Evolutionary conservation across 768 basidiomycete genomes (phyloP).

Genomic region (Glaciozyma martinii): DNA sequence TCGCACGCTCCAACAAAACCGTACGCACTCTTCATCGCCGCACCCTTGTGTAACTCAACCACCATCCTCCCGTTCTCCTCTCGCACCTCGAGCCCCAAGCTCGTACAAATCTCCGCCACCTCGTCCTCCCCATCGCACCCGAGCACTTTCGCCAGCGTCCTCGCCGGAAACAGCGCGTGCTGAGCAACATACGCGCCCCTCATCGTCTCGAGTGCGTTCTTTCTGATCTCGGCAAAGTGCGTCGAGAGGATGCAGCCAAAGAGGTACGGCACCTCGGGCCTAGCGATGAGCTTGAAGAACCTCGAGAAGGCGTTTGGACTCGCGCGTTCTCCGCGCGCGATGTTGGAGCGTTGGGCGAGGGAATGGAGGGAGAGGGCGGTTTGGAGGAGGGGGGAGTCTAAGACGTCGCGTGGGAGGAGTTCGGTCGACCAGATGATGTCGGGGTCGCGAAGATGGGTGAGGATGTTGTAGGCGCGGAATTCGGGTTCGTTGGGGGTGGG

Average conservation of each 20-base stretch:
- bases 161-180: conserved; percentile 36
- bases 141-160: conserved; percentile 38
- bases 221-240: conserved; percentile 57
- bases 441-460: conserved; percentile 78
- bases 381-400: conserved; percentile 65
- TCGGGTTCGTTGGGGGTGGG: conserved; percentile 68
- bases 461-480: conserved; percentile 89
- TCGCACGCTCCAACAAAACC: too few relatives aligned
- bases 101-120: conserved; percentile 36
- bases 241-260: conserved; percentile 79
- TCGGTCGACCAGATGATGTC: conserved; percentile 37
- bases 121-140: conserved; percentile 40
- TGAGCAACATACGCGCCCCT: conserved; percentile 50
- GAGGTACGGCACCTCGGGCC: conserved; percentile 67
- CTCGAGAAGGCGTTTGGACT: conserved; percentile 47
- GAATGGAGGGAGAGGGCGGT: conserved; percentile 70
- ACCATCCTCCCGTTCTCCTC: conserved; percentile 17
- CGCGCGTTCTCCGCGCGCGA: conserved; percentile 36
- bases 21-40: conserved; percentile 24
- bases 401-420: conserved; percentile 49
- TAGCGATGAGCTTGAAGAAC: conserved; percentile 62
- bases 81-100: conserved; percentile 33
- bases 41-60: conserved; percentile 28
- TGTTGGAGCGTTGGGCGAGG: conserved; percentile 67
- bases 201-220: conserved; percentile 50